These are phyloP conservation scores for Alternaria solani DNA, from an alignment of 2,329 filamentous ascomycete genomes.

Conservation along the genomic window DNA sequence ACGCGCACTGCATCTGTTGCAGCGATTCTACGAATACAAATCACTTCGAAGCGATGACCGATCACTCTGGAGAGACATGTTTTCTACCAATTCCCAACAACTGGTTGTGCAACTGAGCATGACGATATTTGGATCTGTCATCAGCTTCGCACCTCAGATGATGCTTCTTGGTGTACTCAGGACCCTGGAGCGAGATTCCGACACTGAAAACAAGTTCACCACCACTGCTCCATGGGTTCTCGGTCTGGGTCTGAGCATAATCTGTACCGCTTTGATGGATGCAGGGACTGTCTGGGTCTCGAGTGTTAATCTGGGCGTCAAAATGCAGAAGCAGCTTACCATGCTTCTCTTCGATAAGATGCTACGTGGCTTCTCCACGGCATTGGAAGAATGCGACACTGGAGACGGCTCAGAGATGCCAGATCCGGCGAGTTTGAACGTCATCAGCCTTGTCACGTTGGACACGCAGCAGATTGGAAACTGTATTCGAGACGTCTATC, in stretches of 20 bases:
- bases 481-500: neutral
- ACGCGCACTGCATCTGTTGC: neutral
- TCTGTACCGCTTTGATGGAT: neutral
- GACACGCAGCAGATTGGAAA: neutral
- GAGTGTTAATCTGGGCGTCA: neutral
- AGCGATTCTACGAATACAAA: neutral
- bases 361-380: neutral
- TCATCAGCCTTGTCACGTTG: neutral
- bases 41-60: neutral
- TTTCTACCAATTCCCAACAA: neutral
- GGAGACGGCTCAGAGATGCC: neutral
- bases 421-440: neutral
- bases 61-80: neutral
- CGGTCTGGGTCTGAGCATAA: neutral
- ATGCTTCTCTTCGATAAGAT: neutral
- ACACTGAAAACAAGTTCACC: neutral
- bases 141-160: neutral
- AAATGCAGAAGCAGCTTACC: neutral
- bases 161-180: neutral
- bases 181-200: neutral
- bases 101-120: neutral
- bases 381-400: neutral
- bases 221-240: neutral
- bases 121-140: neutral
- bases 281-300: neutral